Evolutionary conservation across 2,329 filamentous ascomycete genomes (phyloP).

Genomic region (Colletotrichum australisinense): DNA sequence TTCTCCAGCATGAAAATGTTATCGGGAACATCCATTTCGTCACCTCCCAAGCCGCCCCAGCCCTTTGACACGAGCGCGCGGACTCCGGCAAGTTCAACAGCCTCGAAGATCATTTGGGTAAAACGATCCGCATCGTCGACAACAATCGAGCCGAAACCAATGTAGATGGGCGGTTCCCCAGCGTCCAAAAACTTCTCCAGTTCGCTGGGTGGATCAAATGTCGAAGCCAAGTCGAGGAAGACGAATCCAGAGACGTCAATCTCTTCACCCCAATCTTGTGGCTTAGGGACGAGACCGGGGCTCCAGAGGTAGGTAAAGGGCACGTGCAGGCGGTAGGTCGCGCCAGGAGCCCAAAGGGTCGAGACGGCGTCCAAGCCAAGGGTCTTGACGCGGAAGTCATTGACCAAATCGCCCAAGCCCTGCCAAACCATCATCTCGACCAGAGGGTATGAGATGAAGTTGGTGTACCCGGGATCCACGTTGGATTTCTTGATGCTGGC

Average conservation of each 20-base stretch:
- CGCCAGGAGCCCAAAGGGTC: constrained; percentile 80
- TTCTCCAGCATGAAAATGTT: constrained; percentile 80
- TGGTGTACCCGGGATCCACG: constrained; percentile 78
- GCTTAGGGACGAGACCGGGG: constrained; percentile 74
- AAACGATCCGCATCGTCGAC: constrained; percentile 78
- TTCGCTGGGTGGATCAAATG: constrained; percentile 67
- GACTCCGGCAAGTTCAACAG: constrained; percentile 72
- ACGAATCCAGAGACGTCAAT: constrained; percentile 84
- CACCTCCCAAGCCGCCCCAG: constrained; percentile 77
- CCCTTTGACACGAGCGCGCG: constrained; percentile 80
- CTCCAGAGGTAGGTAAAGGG: constrained; percentile 82
- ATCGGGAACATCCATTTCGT: constrained; percentile 62
- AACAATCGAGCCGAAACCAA: constrained; percentile 82
- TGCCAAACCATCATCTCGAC: constrained; percentile 94
- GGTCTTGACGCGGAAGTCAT: constrained; percentile 77
- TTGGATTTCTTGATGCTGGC: constrained; percentile 80
- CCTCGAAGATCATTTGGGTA: constrained; percentile 78
- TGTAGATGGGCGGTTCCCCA: constrained; percentile 74
- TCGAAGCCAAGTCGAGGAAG: constrained; percentile 76
- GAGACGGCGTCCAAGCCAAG: constrained; percentile 79
- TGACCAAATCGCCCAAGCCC: constrained; percentile 83
- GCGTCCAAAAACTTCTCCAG: constrained; percentile 66
- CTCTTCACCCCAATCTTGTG: constrained; percentile 74
- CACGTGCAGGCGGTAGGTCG: constrained; percentile 78
- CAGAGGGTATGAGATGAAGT: constrained; percentile 83